Evolutionary conservation across 2,329 filamentous ascomycete species (phyloP), one percentile per base, ranked within the genome.

Genomic region (Sporothrix mexicana): DNA sequence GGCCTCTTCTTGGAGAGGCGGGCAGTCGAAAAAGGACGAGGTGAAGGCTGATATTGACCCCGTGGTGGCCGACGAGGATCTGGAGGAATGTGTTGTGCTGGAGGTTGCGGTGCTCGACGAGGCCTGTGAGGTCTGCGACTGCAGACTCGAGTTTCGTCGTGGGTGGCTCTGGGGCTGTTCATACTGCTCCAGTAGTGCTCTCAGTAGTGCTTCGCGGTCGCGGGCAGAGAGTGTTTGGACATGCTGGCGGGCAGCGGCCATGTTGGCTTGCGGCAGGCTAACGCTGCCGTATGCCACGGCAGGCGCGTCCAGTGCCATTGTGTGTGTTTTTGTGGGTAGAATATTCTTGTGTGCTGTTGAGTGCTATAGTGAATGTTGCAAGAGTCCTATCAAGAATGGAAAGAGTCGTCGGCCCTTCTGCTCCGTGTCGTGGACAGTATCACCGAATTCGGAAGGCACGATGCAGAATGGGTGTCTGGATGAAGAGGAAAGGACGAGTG

Each of bases 171-270:
- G 15, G 0, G 69, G 47, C 4, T 73, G 68, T 30, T 74, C 75
- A 66, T 79, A 79, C 64, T 80, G 77, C 72, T 82, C 80, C 15
- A 81, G 74, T 2, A 81, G 74, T 23, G 78, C 80, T 30, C 77
- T 78, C 61, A 81, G 74, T 41, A 82, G 74, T 8, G 79, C 78
- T 73, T 81, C 79, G 6, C 81, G 73, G 4, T 80, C 80, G 30
- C 75, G 77, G 6, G 78, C 77, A 0, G 79, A 79, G 0, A 81
- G 77, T 10, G 77, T 75, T 73, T 79, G 78, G 45, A 81, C 78
- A 25, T 82, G 79, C 23, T 79, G 77, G 25, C 79, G 76, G 30
- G 79, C 79, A 41, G 78, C 78, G 43, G 76, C 77, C 70, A 80
- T 71, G 64, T 75, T 78, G 70, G 30, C 73, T 13, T 71, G 51